phyloP scores from a whole-genome alignment of 2,329 filamentous ascomycete genomes.

The Rutstroemia sydowiana region DNA sequence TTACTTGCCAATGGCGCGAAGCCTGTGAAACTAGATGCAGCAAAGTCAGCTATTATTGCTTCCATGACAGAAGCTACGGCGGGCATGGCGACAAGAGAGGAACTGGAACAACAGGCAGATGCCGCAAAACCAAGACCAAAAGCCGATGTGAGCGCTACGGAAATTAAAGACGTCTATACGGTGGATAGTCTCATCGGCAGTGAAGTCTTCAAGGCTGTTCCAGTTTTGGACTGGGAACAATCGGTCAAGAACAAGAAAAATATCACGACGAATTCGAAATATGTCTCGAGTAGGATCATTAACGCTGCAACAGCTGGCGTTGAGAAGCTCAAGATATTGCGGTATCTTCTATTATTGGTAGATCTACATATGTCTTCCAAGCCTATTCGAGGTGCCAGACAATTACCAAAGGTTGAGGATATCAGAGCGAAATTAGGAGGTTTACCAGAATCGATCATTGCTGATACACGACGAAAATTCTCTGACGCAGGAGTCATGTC shows the following conservation, averaged over 20 bases:
- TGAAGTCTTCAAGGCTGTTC: slow-evolving; percentile 59
- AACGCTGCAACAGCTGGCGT: slow-evolving; percentile 39
- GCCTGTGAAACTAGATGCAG: slow-evolving; percentile 46
- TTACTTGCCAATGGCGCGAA: slow-evolving; percentile 29
- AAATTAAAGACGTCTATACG: slow-evolving; percentile 67
- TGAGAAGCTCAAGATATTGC: slow-evolving; percentile 49
- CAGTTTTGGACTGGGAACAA: slow-evolving; percentile 69
- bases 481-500: slow-evolving; percentile 55
- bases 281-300: slow-evolving; percentile 53
- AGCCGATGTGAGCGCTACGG: slow-evolving; percentile 58
- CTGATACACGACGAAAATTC: slow-evolving; percentile 63
- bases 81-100: slow-evolving; percentile 59
- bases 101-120: slow-evolving; percentile 58
- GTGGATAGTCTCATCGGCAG: slow-evolving; percentile 57
- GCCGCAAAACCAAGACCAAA: slow-evolving; percentile 65
- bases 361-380: slow-evolving; percentile 44
- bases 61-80: slow-evolving; percentile 54
- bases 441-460: slow-evolving; percentile 55
- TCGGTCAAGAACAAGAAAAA: slow-evolving; percentile 50
- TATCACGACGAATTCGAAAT: slow-evolving; percentile 50
- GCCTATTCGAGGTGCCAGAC: slow-evolving; percentile 37
- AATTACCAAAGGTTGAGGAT: slow-evolving; percentile 54
- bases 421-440: slow-evolving; percentile 46
- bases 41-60: slow-evolving; percentile 53
- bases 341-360: slow-evolving; percentile 52